Conservation (phyloP, 1,139 yeast species). For the Kodamaea ohmeri region DNA sequence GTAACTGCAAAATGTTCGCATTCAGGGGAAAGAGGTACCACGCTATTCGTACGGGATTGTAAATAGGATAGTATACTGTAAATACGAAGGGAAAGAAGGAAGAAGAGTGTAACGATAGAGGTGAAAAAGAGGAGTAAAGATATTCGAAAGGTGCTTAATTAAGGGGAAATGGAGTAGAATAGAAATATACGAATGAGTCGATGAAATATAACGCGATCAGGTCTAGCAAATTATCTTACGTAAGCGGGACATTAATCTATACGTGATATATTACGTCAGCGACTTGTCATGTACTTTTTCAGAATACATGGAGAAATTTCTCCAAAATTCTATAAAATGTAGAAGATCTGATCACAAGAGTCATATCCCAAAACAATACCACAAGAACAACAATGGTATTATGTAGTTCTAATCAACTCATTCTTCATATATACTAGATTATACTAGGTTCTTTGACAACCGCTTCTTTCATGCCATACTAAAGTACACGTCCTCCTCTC, state of each 20-base stretch:
- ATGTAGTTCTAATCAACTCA: too few relatives aligned
- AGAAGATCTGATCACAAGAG: background rate
- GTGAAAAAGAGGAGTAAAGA: too few relatives aligned
- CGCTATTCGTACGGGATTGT: conserved; percentile 49
- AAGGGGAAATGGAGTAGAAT: too few relatives aligned
- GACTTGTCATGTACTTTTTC: background rate
- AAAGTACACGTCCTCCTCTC: too few relatives aligned
- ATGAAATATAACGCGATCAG: too few relatives aligned
- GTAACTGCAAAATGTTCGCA: conserved; percentile 84
- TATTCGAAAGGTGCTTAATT: too few relatives aligned
- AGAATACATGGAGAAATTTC: background rate
- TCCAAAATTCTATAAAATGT: background rate
- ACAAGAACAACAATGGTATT: too few relatives aligned
- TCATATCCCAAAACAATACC: background rate
- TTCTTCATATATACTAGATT: background rate
- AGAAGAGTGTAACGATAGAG: background rate
- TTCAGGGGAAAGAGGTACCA: conserved; percentile 96
- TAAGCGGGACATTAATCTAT: too few relatives aligned
- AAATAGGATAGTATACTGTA: conserved; percentile 7
- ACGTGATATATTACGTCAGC: background rate
- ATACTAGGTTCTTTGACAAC: background rate
- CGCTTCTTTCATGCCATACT: too few relatives aligned
- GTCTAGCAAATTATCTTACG: too few relatives aligned
- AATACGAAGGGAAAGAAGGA: conserved; percentile 1
- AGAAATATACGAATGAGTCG: too few relatives aligned